Percentiles rank a stretch among this genome's conserved stretches.
Conservation (phyloP, 148 eudicot species). For the Vaccinium vitisidaea region DNA sequence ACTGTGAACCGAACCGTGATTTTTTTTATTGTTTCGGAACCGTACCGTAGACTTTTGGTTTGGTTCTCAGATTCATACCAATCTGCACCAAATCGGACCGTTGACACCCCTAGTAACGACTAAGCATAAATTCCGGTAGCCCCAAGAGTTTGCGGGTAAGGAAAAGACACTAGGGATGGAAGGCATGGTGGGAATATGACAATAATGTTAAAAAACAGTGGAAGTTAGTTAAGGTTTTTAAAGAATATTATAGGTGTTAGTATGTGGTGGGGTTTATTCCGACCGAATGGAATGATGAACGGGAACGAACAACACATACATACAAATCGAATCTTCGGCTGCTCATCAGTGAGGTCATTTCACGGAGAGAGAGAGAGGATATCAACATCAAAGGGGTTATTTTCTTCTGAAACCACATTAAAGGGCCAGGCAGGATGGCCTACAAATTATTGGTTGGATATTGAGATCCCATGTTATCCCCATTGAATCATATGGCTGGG, state of each 20-base stretch:
- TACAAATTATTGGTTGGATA: constrained; percentile 29
- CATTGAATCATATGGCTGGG: constrained; percentile 6
- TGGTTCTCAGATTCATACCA: no score
- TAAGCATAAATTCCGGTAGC: no score
- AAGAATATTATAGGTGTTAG: background rate
- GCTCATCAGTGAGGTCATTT: background rate
- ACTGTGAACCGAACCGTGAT: no score
- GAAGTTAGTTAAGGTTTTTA: background rate
- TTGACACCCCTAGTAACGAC: no score
- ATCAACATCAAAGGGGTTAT: background rate
- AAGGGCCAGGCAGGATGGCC: constrained; percentile 14
- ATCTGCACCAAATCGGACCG: no score
- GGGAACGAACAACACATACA: background rate
- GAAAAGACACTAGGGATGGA: no score
- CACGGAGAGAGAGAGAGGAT: background rate
- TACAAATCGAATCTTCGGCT: constrained; percentile 8
- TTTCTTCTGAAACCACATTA: background rate
- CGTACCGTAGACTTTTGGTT: no score
- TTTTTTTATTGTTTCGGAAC: no score
- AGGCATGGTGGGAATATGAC: background rate
- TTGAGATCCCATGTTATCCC: constrained; percentile 18
- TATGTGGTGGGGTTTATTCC: constrained; percentile 19
- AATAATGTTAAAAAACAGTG: background rate
- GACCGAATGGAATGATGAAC: constrained; percentile 18
- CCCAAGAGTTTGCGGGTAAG: no score